Evolutionary conservation across 139 green algal species (phyloP), one percentile per base, ranked within the genome.

Genomic region (Chlamydomonas asymmetrica): DNA sequence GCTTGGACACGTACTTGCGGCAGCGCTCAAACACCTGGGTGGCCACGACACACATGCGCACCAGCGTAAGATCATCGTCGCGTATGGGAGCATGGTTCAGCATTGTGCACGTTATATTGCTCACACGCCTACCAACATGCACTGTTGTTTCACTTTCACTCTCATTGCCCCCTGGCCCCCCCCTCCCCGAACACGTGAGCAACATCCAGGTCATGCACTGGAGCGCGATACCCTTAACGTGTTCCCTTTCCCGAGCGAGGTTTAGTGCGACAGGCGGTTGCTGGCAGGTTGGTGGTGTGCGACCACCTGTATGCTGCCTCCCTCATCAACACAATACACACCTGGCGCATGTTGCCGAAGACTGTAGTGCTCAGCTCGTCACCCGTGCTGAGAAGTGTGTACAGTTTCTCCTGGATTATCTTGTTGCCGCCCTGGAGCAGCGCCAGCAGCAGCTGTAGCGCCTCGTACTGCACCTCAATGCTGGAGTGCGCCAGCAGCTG

Each of bases 381-480:
- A 54, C 60, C 76, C 27, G 63, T 20, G 27, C 57, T 78, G 27
- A 82, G 61, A 2, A 82, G 59, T 38, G 48, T 37, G 39, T 69
- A 43, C 0, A 78, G 32, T 27, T 56, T 71, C 35, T 62, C 35
- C 69, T 82, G 76, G 0, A 82, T 57, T 1, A 40, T 7, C 5
- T 23, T 23, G 61, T 78, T 82, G 38, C 76, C 60, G 38, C 69
- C 61, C 69, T 82, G 27, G 16, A 82, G 69, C 68, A 82, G 76
- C 29, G 50, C 62, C 20, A 66, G 29, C 35, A 82, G 69, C 69
- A 82, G 68, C 68, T 71, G 13, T 39, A 82, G 49, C 37, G 76
- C 76, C 76, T 82, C 76, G 32, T 68, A 43, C 69, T 82, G 76
- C 68, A 82, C 69, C 39, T 78, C 61, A 0, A 66, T 37, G 60